These are phyloP conservation scores for Groenewaldozyma tartarivorans DNA, from an alignment of 805 yeast genomes.

Conservation along the genomic window DNA sequence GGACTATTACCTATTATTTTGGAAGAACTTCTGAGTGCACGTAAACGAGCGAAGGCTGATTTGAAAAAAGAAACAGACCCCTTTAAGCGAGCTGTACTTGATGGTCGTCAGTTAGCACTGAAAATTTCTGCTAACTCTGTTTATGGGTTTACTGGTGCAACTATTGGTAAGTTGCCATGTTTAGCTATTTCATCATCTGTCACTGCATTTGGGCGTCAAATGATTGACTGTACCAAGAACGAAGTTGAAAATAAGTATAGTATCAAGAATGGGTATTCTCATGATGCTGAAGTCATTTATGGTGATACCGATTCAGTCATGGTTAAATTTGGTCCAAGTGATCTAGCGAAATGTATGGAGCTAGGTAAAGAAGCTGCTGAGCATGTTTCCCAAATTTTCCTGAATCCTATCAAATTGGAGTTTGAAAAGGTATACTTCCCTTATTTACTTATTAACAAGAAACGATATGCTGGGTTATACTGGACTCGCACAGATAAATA, in stretches of 20 bases:
- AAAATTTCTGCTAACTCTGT: slow-evolving; percentile 97
- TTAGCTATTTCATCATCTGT: slow-evolving; percentile 91
- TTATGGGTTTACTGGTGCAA: slow-evolving; percentile 98
- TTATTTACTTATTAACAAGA: slow-evolving; percentile 84
- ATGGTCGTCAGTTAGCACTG: slow-evolving; percentile 94
- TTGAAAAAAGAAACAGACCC: slow-evolving; percentile 91
- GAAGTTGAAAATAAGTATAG: slow-evolving; percentile 76
- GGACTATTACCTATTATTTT: slow-evolving; percentile 91
- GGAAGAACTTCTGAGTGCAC: slow-evolving; percentile 78
- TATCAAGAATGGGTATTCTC: slow-evolving; percentile 72
- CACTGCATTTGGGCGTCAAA: slow-evolving; percentile 91
- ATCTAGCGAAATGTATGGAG: slow-evolving; percentile 75
- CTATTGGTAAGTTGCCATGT: slow-evolving; percentile 94
- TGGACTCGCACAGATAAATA: slow-evolving; percentile 91
- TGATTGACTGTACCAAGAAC: slow-evolving; percentile 87
- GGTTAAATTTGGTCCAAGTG: slow-evolving; percentile 89
- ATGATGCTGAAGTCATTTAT: slow-evolving; percentile 83
- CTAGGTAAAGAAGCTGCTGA: slow-evolving; percentile 93
- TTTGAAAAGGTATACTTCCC: slow-evolving; percentile 97
- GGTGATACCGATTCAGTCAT: slow-evolving; percentile 99
- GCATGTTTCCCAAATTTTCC: slow-evolving; percentile 66
- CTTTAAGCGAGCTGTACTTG: slow-evolving; percentile 82
- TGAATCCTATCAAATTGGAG: slow-evolving; percentile 84
- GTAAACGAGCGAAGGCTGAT: slow-evolving; percentile 88
- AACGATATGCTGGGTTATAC: slow-evolving; percentile 92